Conservation (phyloP, 352 stramenopile species). For the Pseudoperonospora humuli region DNA sequence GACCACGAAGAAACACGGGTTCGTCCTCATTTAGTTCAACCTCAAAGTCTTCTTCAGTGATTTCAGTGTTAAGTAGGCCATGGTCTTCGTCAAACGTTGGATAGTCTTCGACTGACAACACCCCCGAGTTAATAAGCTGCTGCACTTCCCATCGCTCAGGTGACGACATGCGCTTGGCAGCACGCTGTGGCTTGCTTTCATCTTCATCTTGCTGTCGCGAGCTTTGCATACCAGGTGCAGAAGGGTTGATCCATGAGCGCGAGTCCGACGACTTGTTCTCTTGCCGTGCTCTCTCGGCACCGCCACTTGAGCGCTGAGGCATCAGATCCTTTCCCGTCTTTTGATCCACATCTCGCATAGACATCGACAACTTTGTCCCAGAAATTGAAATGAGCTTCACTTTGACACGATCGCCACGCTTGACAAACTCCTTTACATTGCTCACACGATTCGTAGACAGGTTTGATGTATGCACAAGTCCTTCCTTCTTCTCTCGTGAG, state of each 20-base stretch:
- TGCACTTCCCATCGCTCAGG: slow-evolving; percentile 96
- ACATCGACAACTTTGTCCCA: slow-evolving; percentile 88
- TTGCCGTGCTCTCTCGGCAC: slow-evolving; percentile 40
- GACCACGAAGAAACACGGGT: slow-evolving; percentile 93
- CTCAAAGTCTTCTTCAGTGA: slow-evolving; percentile 83
- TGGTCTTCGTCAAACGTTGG: slow-evolving; percentile 96
- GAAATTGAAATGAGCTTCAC: slow-evolving; percentile 95
- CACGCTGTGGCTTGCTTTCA: slow-evolving; percentile 61
- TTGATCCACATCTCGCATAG: slow-evolving; percentile 97
- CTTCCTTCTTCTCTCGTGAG: slow-evolving; percentile 69
- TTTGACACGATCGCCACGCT: slow-evolving; percentile 87
- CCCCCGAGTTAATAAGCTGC: slow-evolving; percentile 97
- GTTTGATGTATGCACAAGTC: slow-evolving; percentile 93
- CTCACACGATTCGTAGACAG: slow-evolving; percentile 82
- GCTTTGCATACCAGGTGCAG: slow-evolving; percentile 73
- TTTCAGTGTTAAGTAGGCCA: slow-evolving; percentile 66
- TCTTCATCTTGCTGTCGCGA: slow-evolving; percentile 56
- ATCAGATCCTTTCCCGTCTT: slow-evolving; percentile 90
- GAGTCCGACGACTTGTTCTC: slow-evolving; percentile 46
- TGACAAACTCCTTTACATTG: slow-evolving; percentile 84
- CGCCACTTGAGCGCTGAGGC: slow-evolving; percentile 80
- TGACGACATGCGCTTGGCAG: slow-evolving; percentile 88
- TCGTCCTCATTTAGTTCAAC: slow-evolving; percentile 97
- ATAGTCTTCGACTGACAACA: slow-evolving; percentile 97
- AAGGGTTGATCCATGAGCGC: slow-evolving; percentile 79